These are phyloP conservation scores for Chaetomiaceae sp. DNA, from an alignment of 2,329 filamentous ascomycete genomes.

Conservation along the genomic window DNA sequence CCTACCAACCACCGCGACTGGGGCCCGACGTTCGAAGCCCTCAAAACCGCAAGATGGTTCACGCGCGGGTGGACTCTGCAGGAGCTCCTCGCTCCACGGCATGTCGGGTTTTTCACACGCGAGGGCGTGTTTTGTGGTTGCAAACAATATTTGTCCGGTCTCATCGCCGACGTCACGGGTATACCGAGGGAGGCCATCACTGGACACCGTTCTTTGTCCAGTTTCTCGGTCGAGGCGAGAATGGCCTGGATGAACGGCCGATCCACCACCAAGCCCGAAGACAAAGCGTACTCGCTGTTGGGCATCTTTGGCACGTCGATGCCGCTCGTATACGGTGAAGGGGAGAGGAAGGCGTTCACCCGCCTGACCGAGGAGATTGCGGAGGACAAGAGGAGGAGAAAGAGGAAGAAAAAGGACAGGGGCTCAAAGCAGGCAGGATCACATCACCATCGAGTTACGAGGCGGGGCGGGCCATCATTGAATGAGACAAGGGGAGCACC, in stretches of 20 bases:
- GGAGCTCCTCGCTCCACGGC: background rate
- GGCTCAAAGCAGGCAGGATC: no score
- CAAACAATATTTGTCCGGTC: no score
- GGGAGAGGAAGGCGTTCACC: background rate
- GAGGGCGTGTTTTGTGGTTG: no score
- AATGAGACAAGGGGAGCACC: no score
- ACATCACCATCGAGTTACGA: no score
- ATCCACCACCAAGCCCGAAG: background rate
- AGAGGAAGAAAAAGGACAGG: no score
- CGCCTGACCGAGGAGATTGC: background rate
- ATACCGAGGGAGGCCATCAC: no score
- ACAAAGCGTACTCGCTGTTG: background rate
- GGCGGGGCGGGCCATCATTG: no score
- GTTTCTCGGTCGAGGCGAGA: background rate
- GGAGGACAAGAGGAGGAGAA: no score
- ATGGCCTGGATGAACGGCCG: background rate
- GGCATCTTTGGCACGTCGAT: background rate
- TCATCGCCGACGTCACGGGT: no score
- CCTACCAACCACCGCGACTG: no score
- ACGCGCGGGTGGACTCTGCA: background rate
- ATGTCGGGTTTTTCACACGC: constrained; percentile 17
- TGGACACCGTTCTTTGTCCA: no score
- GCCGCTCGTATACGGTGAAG: background rate
- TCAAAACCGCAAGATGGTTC: background rate
- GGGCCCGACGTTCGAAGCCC: background rate